phyloP scores from a whole-genome alignment of 176 grass and related monocot genomes.

The Musa troglodytarum region DNA sequence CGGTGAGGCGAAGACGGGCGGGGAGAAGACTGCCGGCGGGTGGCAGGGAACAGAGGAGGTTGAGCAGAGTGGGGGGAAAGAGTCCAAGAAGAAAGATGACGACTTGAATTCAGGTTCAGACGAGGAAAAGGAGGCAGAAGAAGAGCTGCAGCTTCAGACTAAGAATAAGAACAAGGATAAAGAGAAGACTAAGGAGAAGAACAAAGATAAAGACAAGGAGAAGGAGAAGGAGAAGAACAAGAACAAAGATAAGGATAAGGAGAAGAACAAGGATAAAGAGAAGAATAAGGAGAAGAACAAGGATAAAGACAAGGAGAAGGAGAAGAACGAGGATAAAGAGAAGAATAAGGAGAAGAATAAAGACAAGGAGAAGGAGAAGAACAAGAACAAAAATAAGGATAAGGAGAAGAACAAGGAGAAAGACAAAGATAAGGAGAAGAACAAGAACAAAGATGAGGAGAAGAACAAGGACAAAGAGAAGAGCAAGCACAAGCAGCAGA shows the following conservation, averaged over 20 bases:
- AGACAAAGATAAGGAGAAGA: background rate
- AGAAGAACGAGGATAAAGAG: background rate
- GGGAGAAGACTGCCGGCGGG: conserved; percentile 22
- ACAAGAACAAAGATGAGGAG: background rate
- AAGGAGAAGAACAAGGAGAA: background rate
- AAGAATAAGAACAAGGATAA: background rate
- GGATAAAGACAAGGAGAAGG: background rate
- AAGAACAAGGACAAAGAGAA: background rate
- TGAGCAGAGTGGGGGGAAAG: background rate
- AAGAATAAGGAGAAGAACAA: background rate
- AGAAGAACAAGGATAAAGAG: background rate
- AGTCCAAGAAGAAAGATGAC: background rate
- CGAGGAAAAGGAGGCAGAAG: background rate
- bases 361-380: background rate
- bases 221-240: background rate
- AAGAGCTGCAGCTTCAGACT: background rate
- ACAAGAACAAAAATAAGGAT: background rate
- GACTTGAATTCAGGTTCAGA: background rate
- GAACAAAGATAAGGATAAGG: background rate
- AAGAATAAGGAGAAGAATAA: background rate
- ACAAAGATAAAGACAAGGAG: background rate
- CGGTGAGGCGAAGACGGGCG: background rate
- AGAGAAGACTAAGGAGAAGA: background rate
- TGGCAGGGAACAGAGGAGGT: conserved; percentile 12
- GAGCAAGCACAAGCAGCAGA: background rate